Percentiles rank a stretch among this genome's conserved stretches.
These are phyloP conservation scores for Malassezia furfur DNA, from an alignment of 1,284 basidiomycete species.

Conservation along the genomic window DNA sequence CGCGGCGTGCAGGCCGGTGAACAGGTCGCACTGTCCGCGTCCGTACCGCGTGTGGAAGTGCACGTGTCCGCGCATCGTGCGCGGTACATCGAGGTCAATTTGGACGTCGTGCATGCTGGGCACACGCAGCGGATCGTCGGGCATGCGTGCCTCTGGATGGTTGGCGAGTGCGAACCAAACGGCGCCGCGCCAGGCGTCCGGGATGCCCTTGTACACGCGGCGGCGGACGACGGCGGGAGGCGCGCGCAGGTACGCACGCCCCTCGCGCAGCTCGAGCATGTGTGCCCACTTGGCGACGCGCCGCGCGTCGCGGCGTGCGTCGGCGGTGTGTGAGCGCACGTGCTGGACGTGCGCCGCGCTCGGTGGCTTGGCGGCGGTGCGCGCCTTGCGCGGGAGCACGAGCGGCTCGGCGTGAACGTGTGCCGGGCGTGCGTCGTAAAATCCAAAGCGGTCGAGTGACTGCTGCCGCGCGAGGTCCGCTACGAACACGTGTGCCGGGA, in stretches of 20 bases:
- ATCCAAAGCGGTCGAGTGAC: constrained; percentile 16
- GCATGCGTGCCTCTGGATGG: constrained; percentile 51
- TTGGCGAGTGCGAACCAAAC: constrained; percentile 75
- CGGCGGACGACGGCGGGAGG: constrained; percentile 51
- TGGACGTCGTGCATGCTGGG: constrained; percentile 86
- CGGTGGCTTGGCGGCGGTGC: neutral
- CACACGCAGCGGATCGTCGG: constrained; percentile 13
- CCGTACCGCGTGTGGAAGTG: constrained; percentile 94
- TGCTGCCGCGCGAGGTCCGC: neutral
- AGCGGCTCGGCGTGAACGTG: neutral
- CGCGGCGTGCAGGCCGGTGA: constrained; percentile 86
- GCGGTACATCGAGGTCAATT: constrained; percentile 93
- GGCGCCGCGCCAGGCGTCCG: constrained; percentile 85
- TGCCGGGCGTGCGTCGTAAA: neutral
- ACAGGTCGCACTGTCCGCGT: constrained; percentile 57
- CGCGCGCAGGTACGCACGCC: neutral
- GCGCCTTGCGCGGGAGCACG: neutral
- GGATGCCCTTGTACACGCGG: constrained; percentile 87
- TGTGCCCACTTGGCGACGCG: constrained; percentile 14
- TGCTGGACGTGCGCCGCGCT: neutral
- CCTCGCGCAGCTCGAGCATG: constrained; percentile 7
- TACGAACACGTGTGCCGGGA: neutral
- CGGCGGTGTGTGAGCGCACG: neutral
- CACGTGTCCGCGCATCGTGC: constrained; percentile 89
- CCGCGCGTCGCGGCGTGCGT: constrained; percentile 1